Percentiles rank a stretch among this genome's conserved stretches.
These are phyloP conservation scores for Pseudonitzschia pungens DNA, from an alignment of 108 stramenopile species.

Conservation along the genomic window DNA sequence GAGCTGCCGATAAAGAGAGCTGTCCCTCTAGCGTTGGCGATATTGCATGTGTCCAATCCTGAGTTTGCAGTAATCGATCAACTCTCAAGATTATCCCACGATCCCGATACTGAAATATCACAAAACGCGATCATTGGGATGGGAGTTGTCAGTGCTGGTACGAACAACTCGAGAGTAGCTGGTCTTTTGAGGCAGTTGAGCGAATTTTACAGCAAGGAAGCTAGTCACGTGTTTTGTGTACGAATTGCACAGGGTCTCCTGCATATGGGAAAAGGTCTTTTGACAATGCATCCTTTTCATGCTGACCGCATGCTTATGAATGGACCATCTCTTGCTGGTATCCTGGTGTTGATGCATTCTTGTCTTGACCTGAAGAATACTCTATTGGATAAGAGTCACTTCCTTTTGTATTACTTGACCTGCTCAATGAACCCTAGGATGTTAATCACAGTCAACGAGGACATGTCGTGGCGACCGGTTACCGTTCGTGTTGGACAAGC, in stretches of 20 bases:
- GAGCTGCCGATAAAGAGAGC: conserved; percentile 97
- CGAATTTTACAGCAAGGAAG: conserved; percentile 97
- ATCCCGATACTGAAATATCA: conserved; percentile 92
- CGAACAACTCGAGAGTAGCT: conserved; percentile 98
- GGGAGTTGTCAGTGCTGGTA: conserved; percentile 97
- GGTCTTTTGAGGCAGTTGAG: conserved; percentile 95
- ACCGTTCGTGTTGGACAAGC: conserved; percentile 99
- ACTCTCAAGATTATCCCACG: conserved; percentile 96
- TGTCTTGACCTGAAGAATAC: conserved; percentile 94
- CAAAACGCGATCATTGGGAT: conserved; percentile 94
- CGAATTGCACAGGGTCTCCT: conserved; percentile 98
- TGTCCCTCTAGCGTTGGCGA: conserved; percentile 94
- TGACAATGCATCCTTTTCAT: conserved; percentile 95
- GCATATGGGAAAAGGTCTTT: conserved; percentile 98
- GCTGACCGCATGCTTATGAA: conserved; percentile 94
- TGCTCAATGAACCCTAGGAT: conserved; percentile 98
- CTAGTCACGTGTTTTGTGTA: conserved; percentile 94
- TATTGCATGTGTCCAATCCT: conserved; percentile 93
- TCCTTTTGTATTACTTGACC: conserved; percentile 93
- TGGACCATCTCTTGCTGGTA: conserved; percentile 87
- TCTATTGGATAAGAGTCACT: conserved; percentile 95
- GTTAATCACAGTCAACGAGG: conserved; percentile 96
- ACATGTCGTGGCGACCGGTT: conserved; percentile 81
- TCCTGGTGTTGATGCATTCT: conserved; percentile 89
- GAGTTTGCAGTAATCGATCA: conserved; percentile 97